Conservation (phyloP, 2,329 filamentous ascomycete genomes). For the Colletotrichum trifolii region DNA sequence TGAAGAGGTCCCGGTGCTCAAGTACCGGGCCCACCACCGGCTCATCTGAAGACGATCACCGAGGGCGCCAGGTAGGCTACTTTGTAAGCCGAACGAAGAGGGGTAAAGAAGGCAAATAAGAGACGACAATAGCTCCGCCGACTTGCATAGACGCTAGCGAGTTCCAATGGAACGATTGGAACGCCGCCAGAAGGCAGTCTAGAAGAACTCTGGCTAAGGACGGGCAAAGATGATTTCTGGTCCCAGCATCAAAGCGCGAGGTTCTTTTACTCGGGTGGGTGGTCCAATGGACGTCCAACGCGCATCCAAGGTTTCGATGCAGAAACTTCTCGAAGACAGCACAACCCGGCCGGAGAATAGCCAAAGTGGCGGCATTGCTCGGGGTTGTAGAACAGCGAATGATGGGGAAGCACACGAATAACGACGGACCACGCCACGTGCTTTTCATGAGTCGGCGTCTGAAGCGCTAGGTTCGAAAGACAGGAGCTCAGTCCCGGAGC, state of each 20-base stretch:
- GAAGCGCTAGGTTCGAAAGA: conserved; percentile 5
- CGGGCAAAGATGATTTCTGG: conserved; percentile 1
- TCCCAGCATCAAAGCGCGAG: conserved; percentile 16
- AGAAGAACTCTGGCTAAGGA: conserved; percentile 28
- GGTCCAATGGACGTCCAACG: background rate
- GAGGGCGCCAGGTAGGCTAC: background rate
- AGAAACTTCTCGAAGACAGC: conserved; percentile 33
- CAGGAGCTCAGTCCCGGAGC: conserved; percentile 12
- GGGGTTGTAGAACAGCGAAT: background rate
- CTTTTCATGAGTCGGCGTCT: conserved; percentile 19
- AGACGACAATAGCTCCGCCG: background rate
- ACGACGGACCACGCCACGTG: conserved; percentile 1
- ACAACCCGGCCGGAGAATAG: conserved; percentile 1
- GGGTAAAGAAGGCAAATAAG: background rate
- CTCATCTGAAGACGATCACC: conserved; percentile 23
- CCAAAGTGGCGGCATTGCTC: background rate
- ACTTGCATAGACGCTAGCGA: conserved; percentile 11
- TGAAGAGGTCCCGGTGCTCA: conserved; percentile 9
- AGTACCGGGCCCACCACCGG: conserved; percentile 16
- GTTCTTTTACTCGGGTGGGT: background rate
- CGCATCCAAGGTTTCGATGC: background rate
- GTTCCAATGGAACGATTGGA: conserved; percentile 22
- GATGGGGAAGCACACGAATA: conserved; percentile 11
- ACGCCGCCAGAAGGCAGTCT: conserved; percentile 28
- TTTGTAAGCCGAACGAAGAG: background rate